Conservation (phyloP, 2,329 filamentous ascomycete species). For the Tolypocladium capitatum region DNA sequence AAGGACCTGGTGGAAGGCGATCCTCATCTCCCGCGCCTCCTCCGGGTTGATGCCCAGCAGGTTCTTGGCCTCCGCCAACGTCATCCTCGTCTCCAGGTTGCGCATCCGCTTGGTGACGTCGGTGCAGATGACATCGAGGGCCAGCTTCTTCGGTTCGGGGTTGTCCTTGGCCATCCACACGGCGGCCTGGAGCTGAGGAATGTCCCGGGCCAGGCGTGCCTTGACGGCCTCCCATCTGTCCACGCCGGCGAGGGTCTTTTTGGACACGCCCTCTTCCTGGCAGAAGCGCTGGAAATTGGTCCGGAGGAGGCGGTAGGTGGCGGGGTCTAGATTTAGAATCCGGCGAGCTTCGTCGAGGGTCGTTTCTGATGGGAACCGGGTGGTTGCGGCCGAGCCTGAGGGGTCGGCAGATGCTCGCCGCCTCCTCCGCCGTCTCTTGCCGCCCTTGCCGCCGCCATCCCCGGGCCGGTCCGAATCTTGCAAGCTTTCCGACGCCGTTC, state of each 20-base stretch:
- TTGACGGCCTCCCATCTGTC: constrained; percentile 64
- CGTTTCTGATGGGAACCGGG: constrained; percentile 70
- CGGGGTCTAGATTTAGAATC: constrained; percentile 50
- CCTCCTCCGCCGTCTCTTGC: constrained; percentile 48
- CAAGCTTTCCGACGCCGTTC: not conserved
- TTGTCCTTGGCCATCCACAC: constrained; percentile 46
- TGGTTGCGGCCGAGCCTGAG: constrained; percentile 54
- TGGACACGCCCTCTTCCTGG: constrained; percentile 50
- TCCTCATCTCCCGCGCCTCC: constrained; percentile 45
- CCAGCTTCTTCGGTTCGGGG: constrained; percentile 49
- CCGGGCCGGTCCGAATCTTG: not conserved
- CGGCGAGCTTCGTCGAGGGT: constrained; percentile 67
- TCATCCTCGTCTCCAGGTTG: constrained; percentile 50
- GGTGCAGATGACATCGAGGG: constrained; percentile 66
- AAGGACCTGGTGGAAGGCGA: constrained; percentile 52
- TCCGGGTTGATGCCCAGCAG: constrained; percentile 29
- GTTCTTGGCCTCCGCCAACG: constrained; percentile 62
- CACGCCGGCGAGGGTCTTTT: constrained; percentile 63
- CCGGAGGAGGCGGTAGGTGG: constrained; percentile 50
- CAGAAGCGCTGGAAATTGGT: constrained; percentile 60
- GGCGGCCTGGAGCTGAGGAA: constrained; percentile 46
- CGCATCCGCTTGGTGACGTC: constrained; percentile 75
- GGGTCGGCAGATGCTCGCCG: constrained; percentile 55
- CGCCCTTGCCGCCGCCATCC: constrained; percentile 1
- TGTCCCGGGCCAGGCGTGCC: constrained; percentile 50